phyloP scores from a whole-genome alignment of 176 grass and related monocot species.

The Bolboschoenus planiculmis region DNA sequence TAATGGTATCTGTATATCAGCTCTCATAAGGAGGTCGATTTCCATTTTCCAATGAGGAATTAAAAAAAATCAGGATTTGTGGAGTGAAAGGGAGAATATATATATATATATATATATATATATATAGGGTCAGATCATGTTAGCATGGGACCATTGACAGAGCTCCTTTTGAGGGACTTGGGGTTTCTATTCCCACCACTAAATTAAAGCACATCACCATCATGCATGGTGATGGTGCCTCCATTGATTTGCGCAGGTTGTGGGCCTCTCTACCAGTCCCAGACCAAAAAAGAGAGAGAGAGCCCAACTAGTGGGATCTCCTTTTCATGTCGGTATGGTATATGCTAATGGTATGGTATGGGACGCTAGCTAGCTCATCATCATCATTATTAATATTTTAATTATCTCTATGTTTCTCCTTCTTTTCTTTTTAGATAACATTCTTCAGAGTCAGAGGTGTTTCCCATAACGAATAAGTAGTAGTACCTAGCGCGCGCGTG shows the following conservation, averaged over 20 bases:
- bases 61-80: not conserved
- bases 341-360: constrained; percentile 37
- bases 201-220: constrained; percentile 18
- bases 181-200: constrained; percentile 29
- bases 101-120: not conserved
- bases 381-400: constrained; percentile 15
- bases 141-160: constrained; percentile 25
- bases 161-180: constrained; percentile 24
- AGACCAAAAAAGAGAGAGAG: constrained; percentile 30
- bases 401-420: constrained; percentile 4
- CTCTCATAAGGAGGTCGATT: too few relatives aligned
- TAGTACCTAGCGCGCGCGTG: constrained; percentile 22
- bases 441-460: not conserved
- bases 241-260: constrained; percentile 7
- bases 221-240: constrained; percentile 24
- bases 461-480: constrained; percentile 13
- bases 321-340: constrained; percentile 56
- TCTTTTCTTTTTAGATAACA: constrained; percentile 33
- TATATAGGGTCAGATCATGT: constrained; percentile 17
- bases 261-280: constrained; percentile 29
- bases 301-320: constrained; percentile 65
- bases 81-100: not conserved
- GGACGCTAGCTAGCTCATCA: not conserved
- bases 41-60: not conserved
- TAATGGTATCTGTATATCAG: too few relatives aligned